Evolutionary conservation across 345 rosid species (phyloP).

Genomic region (Eutrema heterophyllum): DNA sequence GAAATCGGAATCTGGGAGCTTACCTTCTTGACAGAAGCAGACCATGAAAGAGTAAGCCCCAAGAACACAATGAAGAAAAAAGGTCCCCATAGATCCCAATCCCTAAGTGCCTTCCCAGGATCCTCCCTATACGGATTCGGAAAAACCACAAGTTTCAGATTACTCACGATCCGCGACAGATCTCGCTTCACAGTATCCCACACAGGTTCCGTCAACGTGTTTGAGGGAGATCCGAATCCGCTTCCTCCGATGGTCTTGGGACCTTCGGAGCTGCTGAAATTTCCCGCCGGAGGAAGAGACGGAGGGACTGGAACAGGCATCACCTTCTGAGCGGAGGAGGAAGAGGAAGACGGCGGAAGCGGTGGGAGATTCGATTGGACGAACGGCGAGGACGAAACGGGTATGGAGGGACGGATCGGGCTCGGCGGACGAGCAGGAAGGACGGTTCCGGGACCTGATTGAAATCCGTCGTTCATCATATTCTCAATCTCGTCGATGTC

Average conservation of each 20-base stretch:
- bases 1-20: not conserved
- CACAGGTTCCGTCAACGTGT: slow-evolving; percentile 94
- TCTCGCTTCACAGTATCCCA: slow-evolving; percentile 98
- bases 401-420: slow-evolving; percentile 75
- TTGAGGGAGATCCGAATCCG: slow-evolving; percentile 78
- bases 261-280: slow-evolving; percentile 18
- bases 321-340: slow-evolving; percentile 29
- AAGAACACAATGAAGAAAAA: slow-evolving; percentile 90
- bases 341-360: slow-evolving; percentile 28
- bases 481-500: slow-evolving; percentile 99
- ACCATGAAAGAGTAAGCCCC: slow-evolving; percentile 79
- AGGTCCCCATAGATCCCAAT: slow-evolving; percentile 99
- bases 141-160: slow-evolving; percentile 92
- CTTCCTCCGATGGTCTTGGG: slow-evolving; percentile 12
- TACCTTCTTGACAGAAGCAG: slow-evolving; percentile 38
- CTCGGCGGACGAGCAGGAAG: slow-evolving; percentile 83
- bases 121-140: slow-evolving; percentile 91
- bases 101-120: slow-evolving; percentile 95
- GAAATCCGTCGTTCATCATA: slow-evolving; percentile 75
- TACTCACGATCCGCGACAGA: slow-evolving; percentile 89
- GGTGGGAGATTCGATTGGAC: slow-evolving; percentile 62
- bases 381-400: slow-evolving; percentile 70
- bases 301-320: slow-evolving; percentile 39
- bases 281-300: slow-evolving; percentile 34
- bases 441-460: slow-evolving; percentile 65